Evolutionary conservation across 1,139 yeast genomes (phyloP).

Genomic region (Candida sp.): DNA sequence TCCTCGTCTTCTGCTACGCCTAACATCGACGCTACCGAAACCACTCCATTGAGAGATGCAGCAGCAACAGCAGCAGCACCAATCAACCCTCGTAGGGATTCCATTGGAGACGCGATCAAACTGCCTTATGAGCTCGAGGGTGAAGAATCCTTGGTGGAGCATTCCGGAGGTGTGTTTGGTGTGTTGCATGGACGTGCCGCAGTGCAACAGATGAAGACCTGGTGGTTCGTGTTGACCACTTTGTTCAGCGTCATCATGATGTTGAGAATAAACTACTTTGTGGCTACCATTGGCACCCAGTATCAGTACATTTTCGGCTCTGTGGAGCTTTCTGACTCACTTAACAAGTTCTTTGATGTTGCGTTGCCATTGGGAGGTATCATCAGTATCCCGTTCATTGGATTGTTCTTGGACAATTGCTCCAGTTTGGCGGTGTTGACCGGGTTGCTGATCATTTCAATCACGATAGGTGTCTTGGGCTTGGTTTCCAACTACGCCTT

Average conservation of each 20-base stretch:
- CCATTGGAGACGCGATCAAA: constrained; percentile 50
- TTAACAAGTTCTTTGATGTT: constrained; percentile 44
- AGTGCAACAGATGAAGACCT: constrained; percentile 41
- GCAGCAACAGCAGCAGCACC: background rate
- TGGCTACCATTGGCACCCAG: constrained; percentile 50
- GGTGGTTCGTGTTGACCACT: constrained; percentile 48
- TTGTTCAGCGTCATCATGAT: constrained; percentile 44
- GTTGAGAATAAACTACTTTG: constrained; percentile 50
- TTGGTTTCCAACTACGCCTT: constrained; percentile 30
- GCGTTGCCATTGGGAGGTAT: constrained; percentile 53
- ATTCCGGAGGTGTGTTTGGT: constrained; percentile 47
- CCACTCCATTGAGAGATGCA: background rate
- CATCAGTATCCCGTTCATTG: constrained; percentile 46
- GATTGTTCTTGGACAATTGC: constrained; percentile 40
- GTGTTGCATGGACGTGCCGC: constrained; percentile 49
- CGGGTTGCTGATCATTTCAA: constrained; percentile 33
- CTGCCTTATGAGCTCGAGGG: constrained; percentile 49
- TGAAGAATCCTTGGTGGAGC: constrained; percentile 34
- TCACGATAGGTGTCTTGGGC: constrained; percentile 42
- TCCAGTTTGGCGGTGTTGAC: constrained; percentile 38
- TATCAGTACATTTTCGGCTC: constrained; percentile 43
- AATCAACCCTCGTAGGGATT: constrained; percentile 35
- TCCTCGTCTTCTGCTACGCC: constrained; percentile 17
- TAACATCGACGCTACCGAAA: background rate
- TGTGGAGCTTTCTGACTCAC: constrained; percentile 25